phyloP scores from a whole-genome alignment of 176 grass and related monocot genomes.

The Phoenix dactylifera region DNA sequence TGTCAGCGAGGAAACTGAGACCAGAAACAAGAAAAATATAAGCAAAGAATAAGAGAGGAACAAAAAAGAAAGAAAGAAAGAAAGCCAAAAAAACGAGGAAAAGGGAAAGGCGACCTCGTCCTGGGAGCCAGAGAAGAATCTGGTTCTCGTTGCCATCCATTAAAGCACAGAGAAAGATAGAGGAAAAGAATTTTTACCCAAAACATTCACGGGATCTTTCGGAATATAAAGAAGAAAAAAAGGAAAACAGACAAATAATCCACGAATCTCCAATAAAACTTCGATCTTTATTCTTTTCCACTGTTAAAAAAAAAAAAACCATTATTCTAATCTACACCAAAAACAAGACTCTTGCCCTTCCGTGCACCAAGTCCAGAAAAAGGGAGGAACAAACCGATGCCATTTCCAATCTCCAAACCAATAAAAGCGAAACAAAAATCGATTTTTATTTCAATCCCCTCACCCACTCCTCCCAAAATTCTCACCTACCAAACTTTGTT shows the following conservation, averaged over 20 bases:
- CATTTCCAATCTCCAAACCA: too few species aligned
- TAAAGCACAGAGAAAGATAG: conserved; percentile 7
- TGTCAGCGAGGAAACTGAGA: conserved; percentile 1
- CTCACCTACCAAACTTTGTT: not conserved
- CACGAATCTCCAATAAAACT: conserved; percentile 1
- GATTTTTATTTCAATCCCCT: not conserved
- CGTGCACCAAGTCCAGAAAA: not conserved
- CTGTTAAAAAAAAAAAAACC: not conserved
- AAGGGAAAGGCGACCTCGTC: not conserved
- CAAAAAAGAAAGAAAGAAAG: not conserved
- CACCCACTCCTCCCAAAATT: conserved; percentile 1
- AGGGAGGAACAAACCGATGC: too few species aligned
- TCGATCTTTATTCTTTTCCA: not conserved
- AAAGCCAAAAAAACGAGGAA: not conserved
- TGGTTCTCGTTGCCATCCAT: conserved; percentile 8
- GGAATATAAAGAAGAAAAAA: not conserved
- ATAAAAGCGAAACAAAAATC: too few species aligned
- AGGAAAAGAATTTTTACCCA: not conserved
- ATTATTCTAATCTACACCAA: not conserved
- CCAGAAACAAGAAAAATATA: not conserved
- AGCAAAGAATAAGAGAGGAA: not conserved
- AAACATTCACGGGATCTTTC: conserved; percentile 13
- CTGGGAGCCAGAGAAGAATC: conserved; percentile 6
- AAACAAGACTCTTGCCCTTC: not conserved
- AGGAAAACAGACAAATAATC: not conserved